phyloP scores from a whole-genome alignment of 2,329 filamentous ascomycete species.

The Chaetothyriales sp. region DNA sequence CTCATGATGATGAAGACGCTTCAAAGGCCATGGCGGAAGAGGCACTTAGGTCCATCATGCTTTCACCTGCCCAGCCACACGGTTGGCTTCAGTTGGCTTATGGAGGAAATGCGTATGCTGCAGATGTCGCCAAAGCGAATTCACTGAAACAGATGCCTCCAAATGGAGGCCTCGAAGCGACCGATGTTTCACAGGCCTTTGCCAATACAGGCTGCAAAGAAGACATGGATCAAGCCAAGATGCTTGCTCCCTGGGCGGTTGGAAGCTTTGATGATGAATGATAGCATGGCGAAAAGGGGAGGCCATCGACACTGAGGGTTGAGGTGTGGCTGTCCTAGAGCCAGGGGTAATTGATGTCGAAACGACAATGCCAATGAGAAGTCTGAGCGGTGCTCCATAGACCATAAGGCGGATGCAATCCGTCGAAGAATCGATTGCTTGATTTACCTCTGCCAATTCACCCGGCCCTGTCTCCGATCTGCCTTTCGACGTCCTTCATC shows the following conservation, averaged over 20 bases:
- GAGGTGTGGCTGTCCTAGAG: background rate
- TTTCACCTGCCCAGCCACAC: conserved; percentile 63
- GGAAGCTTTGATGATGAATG: conserved; percentile 3
- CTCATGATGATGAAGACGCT: conserved; percentile 27
- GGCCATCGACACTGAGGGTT: too few species aligned
- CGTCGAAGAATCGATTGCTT: background rate
- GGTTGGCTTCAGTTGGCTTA: conserved; percentile 68
- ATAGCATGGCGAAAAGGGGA: background rate
- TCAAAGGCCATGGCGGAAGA: conserved; percentile 43
- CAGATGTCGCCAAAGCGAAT: conserved; percentile 71
- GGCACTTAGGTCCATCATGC: conserved; percentile 63
- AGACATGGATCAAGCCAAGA: conserved; percentile 63
- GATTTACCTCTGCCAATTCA: background rate
- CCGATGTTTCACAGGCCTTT: conserved; percentile 59
- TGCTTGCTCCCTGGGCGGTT: conserved; percentile 66
- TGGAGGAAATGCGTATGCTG: conserved; percentile 40
- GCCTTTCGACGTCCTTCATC: conserved; percentile 38
- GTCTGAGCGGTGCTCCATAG: background rate
- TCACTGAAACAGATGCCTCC: conserved; percentile 63
- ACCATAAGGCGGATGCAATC: background rate
- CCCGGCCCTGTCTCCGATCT: conserved; percentile 13
- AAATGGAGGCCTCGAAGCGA: conserved; percentile 50
- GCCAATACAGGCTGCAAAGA: conserved; percentile 56
- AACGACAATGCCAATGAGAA: too few species aligned
- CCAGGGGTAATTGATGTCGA: too few species aligned